Base-by-base conservation (phyloP, 1,139 yeast species). In the Geotrichum restrictum region DNA sequence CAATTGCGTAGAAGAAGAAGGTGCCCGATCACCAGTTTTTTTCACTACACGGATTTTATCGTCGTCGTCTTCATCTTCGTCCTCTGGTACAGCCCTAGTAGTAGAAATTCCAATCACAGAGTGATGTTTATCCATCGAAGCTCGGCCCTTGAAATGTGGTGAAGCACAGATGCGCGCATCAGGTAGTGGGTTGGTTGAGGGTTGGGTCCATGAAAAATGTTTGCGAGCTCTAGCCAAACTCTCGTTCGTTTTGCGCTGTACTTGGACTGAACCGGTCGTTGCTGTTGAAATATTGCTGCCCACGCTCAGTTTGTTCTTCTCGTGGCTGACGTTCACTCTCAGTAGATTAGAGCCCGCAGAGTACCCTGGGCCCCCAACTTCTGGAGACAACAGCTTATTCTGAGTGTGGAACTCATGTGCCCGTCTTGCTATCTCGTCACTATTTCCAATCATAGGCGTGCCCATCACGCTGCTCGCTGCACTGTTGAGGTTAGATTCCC, bases 121-220 rank as follows among this genome's bases (percentile, higher is more conserved):
- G 38, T 43, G 38, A 13, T 38, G 46, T 27, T 32, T 43, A n/a
- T 32, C 29, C 10, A 8, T 24, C 5, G 29, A 5, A 11, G 36
- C n/a, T 4, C 36, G 13, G 40, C 24, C 19, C 27, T 33, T 32
- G 31, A 33, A 31, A 16, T 24, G 43, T n/a, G 49, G 49, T n/a
- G 49, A 46, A n/a, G 29, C 22, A 27, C 49, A 46, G 43, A 46
- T 46, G 24, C 31, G 36, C 16, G 49, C 49, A 16, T 36, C 49
- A 6, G 49, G 49, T n/a, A 46, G 27, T 11, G 49, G 49, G 39
- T 46, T 46, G 18, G 49, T 46, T n/a, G 49, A 16, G 31, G 43
- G 49, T 14, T n/a, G 38, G 10, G 32, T 21, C 45, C 45, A 39
- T 1, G 49, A 38, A 46, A 38, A 46, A 21, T 24, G 24, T 27